Conservation (phyloP, 2,329 filamentous ascomycete genomes). For the Diaporthe capsici region DNA sequence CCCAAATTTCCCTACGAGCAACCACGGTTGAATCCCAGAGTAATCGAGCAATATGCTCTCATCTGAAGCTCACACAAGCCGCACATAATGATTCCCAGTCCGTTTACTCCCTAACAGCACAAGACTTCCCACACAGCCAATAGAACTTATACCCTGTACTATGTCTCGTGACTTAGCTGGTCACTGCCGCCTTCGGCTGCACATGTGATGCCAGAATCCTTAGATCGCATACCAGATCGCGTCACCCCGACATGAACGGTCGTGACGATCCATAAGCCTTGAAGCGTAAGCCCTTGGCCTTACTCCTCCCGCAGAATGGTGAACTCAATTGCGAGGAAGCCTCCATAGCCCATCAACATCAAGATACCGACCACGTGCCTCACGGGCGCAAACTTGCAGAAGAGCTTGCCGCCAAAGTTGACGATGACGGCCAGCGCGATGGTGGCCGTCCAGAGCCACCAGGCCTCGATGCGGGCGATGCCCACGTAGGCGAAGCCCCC, state of each 20-base stretch:
- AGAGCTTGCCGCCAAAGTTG: constrained; percentile 32
- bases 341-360: constrained; percentile 40
- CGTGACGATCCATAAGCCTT: not conserved
- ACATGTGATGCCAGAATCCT: not conserved
- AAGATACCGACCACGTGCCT: constrained; percentile 38
- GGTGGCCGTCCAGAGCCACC: constrained; percentile 40
- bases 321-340: constrained; percentile 38
- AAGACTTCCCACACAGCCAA: not conserved
- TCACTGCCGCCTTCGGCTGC: not conserved
- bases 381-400: constrained; percentile 35
- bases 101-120: not conserved
- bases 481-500: constrained; percentile 30
- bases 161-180: not conserved
- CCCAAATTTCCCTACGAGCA: not conserved
- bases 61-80: not conserved
- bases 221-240: not conserved
- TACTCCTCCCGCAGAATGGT: constrained; percentile 36
- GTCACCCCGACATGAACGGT: not conserved
- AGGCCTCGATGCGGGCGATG: constrained; percentile 39
- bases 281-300: not conserved
- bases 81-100: not conserved
- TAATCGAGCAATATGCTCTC: too few species aligned
- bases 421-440: constrained; percentile 29
- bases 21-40: too few species aligned
- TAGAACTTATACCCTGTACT: not conserved